phyloP scores from a whole-genome alignment of 2,329 filamentous ascomycete species.

The Fusarium floridanum region DNA sequence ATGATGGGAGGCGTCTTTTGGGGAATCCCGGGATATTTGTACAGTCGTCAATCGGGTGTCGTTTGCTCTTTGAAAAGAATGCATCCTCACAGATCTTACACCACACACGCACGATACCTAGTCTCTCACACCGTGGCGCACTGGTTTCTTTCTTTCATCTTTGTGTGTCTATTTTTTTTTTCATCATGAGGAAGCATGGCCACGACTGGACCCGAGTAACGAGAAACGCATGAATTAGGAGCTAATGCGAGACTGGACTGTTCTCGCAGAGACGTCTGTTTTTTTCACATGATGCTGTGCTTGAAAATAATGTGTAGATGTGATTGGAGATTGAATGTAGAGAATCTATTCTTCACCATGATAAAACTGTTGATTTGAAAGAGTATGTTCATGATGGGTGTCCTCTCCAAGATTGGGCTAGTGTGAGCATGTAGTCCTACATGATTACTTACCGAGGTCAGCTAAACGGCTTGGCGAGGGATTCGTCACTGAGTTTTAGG shows the following conservation, averaged over 20 bases:
- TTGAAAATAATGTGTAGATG: not conserved
- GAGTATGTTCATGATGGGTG: not conserved
- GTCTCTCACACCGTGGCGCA: constrained; percentile 39
- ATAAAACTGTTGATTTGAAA: not conserved
- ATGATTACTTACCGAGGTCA: not conserved
- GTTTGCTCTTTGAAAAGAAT: constrained; percentile 49
- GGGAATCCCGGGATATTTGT: constrained; percentile 47
- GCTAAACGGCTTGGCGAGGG: not conserved
- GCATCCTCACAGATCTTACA: constrained; percentile 44
- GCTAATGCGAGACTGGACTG: constrained; percentile 24
- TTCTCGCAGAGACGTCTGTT: constrained; percentile 25
- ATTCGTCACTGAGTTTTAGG: not conserved
- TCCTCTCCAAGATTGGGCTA: not conserved
- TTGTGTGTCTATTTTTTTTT: constrained; percentile 20
- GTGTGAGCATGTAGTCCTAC: not conserved
- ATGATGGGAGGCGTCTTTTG: constrained; percentile 50
- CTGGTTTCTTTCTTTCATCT: constrained; percentile 29
- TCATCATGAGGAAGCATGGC: constrained; percentile 30
- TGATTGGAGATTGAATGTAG: not conserved
- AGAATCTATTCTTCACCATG: not conserved
- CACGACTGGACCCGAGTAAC: constrained; percentile 37
- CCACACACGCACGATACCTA: constrained; percentile 15
- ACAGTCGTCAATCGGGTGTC: constrained; percentile 46
- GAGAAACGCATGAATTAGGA: constrained; percentile 36
- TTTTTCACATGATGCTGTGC: constrained; percentile 2